A percentile compares a stretch with the other conserved stretches of the same genome.
Conservation (phyloP, 169 alveolate species). For the Plasmodium gallinaceum region DNA sequence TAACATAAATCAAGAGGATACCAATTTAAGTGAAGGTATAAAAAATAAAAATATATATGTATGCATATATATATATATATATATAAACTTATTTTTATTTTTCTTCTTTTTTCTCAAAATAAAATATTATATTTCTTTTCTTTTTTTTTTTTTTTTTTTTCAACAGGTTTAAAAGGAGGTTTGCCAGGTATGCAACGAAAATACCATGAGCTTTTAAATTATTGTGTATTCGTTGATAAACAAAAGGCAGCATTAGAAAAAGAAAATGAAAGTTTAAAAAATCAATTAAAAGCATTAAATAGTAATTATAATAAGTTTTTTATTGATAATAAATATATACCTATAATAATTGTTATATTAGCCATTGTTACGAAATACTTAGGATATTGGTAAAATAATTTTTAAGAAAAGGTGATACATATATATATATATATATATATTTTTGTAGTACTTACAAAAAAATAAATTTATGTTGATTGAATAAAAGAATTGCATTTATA, state of each 20-base stretch:
- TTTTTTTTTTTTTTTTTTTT: conserved; percentile 30
- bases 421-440: conserved; percentile 2
- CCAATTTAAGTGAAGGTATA: conserved; percentile 40
- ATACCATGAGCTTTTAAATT: conserved; percentile 90
- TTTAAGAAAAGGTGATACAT: neutral
- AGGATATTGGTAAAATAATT: conserved; percentile 66
- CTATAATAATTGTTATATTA: conserved; percentile 47
- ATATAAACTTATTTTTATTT: too few species aligned
- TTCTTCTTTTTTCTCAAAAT: neutral
- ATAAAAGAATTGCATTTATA: too few species aligned
- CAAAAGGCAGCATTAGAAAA: conserved; percentile 84
- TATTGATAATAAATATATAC: conserved; percentile 58
- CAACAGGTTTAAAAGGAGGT: conserved; percentile 80
- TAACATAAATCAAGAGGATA: conserved; percentile 77
- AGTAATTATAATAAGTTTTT: conserved; percentile 53
- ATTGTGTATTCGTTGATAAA: conserved; percentile 90
- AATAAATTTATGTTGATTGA: too few species aligned
- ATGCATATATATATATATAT: conserved; percentile 5
- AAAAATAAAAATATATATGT: neutral
- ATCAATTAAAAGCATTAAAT: conserved; percentile 63
- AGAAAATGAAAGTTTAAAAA: conserved; percentile 85
- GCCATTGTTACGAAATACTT: conserved; percentile 64
- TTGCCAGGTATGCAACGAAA: conserved; percentile 80
- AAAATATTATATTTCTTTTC: neutral
- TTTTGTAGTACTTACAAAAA: neutral